phyloP scores from a whole-genome alignment of 139 green algal species.

The Chlorella sorokiniana region DNA sequence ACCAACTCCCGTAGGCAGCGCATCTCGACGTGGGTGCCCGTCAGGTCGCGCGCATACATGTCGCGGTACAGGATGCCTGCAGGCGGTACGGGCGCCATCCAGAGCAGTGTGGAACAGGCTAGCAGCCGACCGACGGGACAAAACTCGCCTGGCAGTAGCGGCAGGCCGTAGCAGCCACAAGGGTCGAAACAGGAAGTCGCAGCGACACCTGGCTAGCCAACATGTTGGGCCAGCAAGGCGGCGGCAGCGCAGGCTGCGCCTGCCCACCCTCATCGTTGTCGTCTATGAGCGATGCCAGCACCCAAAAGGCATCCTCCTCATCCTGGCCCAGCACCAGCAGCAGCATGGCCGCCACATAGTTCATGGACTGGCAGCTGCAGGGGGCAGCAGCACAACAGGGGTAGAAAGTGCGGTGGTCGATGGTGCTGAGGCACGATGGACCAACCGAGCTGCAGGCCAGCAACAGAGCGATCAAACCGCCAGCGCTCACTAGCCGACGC shows the following conservation, averaged over 20 bases:
- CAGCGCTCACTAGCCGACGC: slow-evolving; percentile 56
- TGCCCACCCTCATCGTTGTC: slow-evolving; percentile 39
- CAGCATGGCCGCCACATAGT: slow-evolving; percentile 78
- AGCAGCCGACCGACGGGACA: too few relatives aligned
- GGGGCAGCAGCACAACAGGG: background rate
- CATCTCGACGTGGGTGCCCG: slow-evolving; percentile 85
- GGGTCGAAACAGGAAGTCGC: too few relatives aligned
- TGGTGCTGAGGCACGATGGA: too few relatives aligned
- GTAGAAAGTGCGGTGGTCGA: background rate
- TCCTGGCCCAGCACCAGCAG: slow-evolving; percentile 64
- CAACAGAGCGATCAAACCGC: too few relatives aligned
- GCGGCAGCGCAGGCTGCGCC: too few relatives aligned
- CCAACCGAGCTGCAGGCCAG: too few relatives aligned
- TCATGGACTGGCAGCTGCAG: slow-evolving; percentile 74
- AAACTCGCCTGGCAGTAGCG: too few relatives aligned
- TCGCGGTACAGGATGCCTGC: slow-evolving; percentile 70
- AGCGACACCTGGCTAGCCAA: too few relatives aligned
- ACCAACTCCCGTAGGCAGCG: slow-evolving; percentile 58
- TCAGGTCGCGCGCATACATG: slow-evolving; percentile 73
- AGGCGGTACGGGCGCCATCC: too few relatives aligned
- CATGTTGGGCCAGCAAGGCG: too few relatives aligned
- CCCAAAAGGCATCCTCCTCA: slow-evolving; percentile 68
- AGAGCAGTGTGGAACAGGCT: too few relatives aligned
- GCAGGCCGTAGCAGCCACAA: too few relatives aligned
- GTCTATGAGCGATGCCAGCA: slow-evolving; percentile 59